Percentiles rank a stretch among this genome's conserved stretches.
Conservation (phyloP, 139 green algal genomes). For the Edaphochlamys debaryana region DNA sequence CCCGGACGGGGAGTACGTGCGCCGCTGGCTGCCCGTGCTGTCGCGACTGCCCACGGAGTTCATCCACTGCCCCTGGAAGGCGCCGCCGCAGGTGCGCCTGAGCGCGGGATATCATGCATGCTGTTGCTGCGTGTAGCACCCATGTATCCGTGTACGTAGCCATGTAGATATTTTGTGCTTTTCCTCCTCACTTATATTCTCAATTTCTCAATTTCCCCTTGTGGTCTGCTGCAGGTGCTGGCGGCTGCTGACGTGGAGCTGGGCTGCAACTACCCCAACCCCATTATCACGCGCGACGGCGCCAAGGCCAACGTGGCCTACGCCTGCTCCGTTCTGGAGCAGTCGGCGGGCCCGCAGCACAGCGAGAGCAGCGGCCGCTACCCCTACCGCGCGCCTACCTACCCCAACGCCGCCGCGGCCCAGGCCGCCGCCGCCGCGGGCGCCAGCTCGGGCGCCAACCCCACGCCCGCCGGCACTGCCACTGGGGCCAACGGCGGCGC, state of each 20-base stretch:
- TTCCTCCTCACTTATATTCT: too few relatives aligned
- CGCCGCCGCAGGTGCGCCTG: constrained; percentile 66
- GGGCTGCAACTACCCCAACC: constrained; percentile 77
- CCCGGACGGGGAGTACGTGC: constrained; percentile 89
- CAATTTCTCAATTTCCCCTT: too few relatives aligned
- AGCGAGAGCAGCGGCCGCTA: constrained; percentile 24
- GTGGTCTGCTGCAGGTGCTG: constrained; percentile 41
- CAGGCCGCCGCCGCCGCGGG: background rate
- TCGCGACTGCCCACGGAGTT: constrained; percentile 72
- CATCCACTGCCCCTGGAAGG: constrained; percentile 77
- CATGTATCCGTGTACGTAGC: too few relatives aligned
- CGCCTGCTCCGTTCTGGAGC: constrained; percentile 44
- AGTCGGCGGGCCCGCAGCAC: constrained; percentile 3
- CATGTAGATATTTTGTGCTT: too few relatives aligned
- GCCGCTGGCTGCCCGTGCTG: constrained; percentile 89
- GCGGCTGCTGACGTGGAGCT: constrained; percentile 73
- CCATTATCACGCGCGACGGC: constrained; percentile 65
- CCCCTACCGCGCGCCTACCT: constrained; percentile 32
- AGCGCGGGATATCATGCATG: too few relatives aligned
- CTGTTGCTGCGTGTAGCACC: too few relatives aligned
- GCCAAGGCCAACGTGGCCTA: constrained; percentile 37
- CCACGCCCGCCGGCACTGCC: background rate
- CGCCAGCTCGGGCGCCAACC: constrained; percentile 10
- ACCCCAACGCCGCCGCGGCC: background rate
- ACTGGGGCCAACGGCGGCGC: background rate